Evolutionary conservation across 352 stramenopile genomes (phyloP).

Genomic region (Pythium phragmitis): DNA sequence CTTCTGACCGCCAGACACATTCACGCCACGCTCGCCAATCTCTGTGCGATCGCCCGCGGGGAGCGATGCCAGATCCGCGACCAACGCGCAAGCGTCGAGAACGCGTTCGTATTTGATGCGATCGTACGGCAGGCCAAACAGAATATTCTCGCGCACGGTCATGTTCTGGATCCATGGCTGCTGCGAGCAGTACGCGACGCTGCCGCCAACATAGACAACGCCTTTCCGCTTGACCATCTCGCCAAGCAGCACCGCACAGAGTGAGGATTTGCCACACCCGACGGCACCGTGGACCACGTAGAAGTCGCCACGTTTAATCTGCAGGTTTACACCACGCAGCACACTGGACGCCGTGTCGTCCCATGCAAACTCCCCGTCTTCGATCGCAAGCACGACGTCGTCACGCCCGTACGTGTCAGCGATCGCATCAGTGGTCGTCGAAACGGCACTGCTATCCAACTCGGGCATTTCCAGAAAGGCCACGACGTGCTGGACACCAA

Average conservation of each 20-base stretch:
- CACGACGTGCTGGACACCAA: conserved; percentile 48
- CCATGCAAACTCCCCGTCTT: conserved; percentile 36
- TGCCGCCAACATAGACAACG: conserved; percentile 28
- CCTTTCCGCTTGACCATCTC: conserved; percentile 54
- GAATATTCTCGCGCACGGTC: conserved; percentile 74
- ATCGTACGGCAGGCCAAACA: conserved; percentile 77
- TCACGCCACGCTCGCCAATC: conserved; percentile 56
- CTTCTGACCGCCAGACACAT: conserved; percentile 55
- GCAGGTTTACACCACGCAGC: conserved; percentile 59
- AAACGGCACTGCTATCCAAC: conserved; percentile 21
- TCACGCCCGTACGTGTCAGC: conserved; percentile 23
- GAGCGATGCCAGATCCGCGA: conserved; percentile 47
- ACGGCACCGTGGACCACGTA: conserved; percentile 89
- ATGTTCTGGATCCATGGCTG: conserved; percentile 85
- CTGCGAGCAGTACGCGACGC: conserved; percentile 73
- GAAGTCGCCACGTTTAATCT: conserved; percentile 73
- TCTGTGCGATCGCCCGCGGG: conserved; percentile 68
- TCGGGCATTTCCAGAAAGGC: conserved; percentile 54
- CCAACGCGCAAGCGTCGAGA: conserved; percentile 46
- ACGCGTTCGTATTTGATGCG: conserved; percentile 40
- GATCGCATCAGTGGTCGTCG: conserved; percentile 5
- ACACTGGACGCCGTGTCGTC: conserved; percentile 12
- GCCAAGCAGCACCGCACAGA: conserved; percentile 89
- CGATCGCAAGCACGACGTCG: conserved; percentile 32
- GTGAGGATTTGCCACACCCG: conserved; percentile 90